Evolutionary conservation across 768 basidiomycete species (phyloP).

Genomic region (Boletales sp.): DNA sequence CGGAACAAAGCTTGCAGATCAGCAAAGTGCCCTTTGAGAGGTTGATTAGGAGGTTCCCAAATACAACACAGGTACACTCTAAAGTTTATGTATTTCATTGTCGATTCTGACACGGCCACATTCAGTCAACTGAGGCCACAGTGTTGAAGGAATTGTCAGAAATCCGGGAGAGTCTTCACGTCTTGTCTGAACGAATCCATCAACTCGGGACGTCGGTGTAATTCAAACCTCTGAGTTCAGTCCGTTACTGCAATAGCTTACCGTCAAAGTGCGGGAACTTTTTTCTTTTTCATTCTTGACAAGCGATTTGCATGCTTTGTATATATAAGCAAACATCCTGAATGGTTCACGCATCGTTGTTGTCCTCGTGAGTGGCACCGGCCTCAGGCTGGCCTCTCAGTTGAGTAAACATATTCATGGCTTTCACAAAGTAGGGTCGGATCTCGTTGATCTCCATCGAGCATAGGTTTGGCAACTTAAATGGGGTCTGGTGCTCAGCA

Average conservation of each 20-base stretch:
- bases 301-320: neutral
- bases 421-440: constrained; percentile 79
- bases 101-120: constrained; percentile 2
- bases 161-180: constrained; percentile 43
- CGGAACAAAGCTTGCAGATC: constrained; percentile 56
- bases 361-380: constrained; percentile 2
- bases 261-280: neutral
- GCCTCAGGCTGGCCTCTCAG: constrained; percentile 33
- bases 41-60: constrained; percentile 68
- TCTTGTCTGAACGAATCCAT: constrained; percentile 36
- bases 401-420: constrained; percentile 72
- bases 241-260: neutral
- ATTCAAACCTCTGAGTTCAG: neutral
- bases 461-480: constrained; percentile 76
- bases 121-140: constrained; percentile 66
- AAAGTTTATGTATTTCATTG: neutral
- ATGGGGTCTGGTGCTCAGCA: neutral
- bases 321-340: neutral
- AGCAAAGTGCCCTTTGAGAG: constrained; percentile 68
- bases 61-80: constrained; percentile 60
- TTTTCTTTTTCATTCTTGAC: neutral
- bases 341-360: constrained; percentile 3
- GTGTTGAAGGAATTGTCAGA: constrained; percentile 62
- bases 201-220: constrained; percentile 18
- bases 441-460: constrained; percentile 96